Evolutionary conservation across 2,329 filamentous ascomycete species (phyloP).

Genomic region (Pseudogymnoascus sp.): DNA sequence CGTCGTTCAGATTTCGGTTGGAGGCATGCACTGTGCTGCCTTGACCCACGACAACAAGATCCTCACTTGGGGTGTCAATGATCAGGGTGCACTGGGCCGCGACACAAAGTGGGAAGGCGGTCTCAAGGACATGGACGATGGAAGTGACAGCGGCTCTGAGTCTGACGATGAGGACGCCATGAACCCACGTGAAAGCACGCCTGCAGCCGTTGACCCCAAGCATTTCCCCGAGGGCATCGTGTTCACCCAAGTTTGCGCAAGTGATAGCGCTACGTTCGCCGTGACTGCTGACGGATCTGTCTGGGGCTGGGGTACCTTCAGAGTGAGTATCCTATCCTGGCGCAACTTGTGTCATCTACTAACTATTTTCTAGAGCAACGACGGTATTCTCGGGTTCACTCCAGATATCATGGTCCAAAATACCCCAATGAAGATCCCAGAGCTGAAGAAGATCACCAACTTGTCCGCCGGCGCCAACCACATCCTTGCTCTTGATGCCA

Average conservation of each 20-base stretch:
- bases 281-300: conserved; percentile 69
- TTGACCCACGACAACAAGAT: conserved; percentile 77
- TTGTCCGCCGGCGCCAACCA: conserved; percentile 54
- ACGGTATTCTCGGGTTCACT: conserved; percentile 55
- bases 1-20: conserved; percentile 69
- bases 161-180: conserved; percentile 50
- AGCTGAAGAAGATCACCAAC: conserved; percentile 49
- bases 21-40: conserved; percentile 75
- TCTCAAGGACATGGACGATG: conserved; percentile 47
- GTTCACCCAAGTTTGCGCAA: conserved; percentile 63
- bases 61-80: conserved; percentile 82
- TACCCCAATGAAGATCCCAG: conserved; percentile 47
- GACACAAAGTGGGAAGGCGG: conserved; percentile 65
- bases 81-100: conserved; percentile 73
- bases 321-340: conserved; percentile 41
- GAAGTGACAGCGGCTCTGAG: conserved; percentile 42
- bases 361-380: conserved; percentile 45
- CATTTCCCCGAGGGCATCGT: conserved; percentile 54
- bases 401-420: conserved; percentile 24
- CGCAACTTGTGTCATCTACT: conserved; percentile 15
- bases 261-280: conserved; percentile 69
- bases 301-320: conserved; percentile 81
- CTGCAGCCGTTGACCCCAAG: conserved; percentile 52
- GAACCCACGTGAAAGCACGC: conserved; percentile 68
- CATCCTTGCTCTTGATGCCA: conserved; percentile 51